Evolutionary conservation across 768 basidiomycete genomes (phyloP).

Genomic region (Paxillus involutus): DNA sequence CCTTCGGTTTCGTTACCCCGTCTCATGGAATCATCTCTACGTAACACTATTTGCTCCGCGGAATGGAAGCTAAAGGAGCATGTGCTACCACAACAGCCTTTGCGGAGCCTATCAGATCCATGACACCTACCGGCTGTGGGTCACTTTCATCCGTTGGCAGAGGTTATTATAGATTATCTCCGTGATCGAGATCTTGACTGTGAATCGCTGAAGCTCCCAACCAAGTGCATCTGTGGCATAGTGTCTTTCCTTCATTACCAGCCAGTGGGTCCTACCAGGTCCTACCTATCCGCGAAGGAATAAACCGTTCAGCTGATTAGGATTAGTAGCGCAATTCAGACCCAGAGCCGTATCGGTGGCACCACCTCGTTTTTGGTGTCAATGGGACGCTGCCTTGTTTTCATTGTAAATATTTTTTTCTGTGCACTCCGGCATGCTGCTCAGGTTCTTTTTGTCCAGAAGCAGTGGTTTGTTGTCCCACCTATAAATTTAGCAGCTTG

Average conservation of each 20-base stretch:
- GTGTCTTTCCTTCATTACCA: neutral
- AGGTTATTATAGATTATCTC: neutral
- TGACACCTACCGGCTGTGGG: slow-evolving; percentile 7
- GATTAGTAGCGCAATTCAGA: neutral
- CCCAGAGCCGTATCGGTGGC: neutral
- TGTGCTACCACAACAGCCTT: neutral
- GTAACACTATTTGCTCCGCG: slow-evolving; percentile 6
- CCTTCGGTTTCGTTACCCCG: neutral
- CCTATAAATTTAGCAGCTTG: neutral
- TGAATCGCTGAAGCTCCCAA: too few relatives aligned
- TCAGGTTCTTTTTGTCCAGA: neutral
- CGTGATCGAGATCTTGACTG: neutral
- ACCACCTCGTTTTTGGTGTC: neutral
- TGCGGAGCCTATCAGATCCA: slow-evolving; percentile 17
- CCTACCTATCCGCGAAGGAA: neutral
- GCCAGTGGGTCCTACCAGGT: neutral
- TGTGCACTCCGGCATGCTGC: neutral
- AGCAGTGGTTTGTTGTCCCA: neutral
- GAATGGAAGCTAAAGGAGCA: slow-evolving; percentile 22
- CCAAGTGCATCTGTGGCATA: neutral
- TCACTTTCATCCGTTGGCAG: neutral
- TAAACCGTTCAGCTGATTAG: neutral
- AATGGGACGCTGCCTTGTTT: neutral
- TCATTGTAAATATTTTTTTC: neutral
- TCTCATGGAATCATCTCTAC: slow-evolving; percentile 1